Conservation (phyloP, 371 early-diverging fungal species). For the Haplosporangium sp. region DNA sequence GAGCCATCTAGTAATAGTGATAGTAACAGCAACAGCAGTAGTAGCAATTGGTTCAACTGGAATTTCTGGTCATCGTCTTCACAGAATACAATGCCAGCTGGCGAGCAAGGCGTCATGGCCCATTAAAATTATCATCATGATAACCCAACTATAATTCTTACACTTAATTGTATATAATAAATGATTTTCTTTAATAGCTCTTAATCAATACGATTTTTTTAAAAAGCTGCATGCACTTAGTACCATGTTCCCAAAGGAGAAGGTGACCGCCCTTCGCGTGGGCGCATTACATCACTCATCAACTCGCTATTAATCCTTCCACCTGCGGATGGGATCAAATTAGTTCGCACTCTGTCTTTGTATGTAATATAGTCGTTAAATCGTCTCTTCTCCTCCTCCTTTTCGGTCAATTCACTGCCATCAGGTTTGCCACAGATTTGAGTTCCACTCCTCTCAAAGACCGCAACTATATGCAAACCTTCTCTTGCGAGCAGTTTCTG, state of each 20-base stretch:
- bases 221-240: background rate
- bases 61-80: background rate
- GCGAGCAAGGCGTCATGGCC: slow-evolving; percentile 10
- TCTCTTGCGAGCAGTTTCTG: slow-evolving; percentile 6
- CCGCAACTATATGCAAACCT: slow-evolving; percentile 1
- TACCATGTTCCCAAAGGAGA: slow-evolving; percentile 37
- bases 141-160: background rate
- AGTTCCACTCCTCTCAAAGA: background rate
- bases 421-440: background rate
- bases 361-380: background rate
- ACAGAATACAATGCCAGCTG: background rate
- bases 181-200: too few species aligned
- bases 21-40: background rate
- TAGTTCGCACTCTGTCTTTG: background rate
- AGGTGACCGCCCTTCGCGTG: slow-evolving; percentile 32
- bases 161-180: background rate
- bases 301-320: slow-evolving; percentile 18
- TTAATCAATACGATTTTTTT: too few species aligned
- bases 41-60: slow-evolving; percentile 4
- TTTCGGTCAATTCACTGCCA: background rate
- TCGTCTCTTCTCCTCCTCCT: background rate
- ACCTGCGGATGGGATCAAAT: background rate
- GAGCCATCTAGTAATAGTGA: too few species aligned
- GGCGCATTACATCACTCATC: slow-evolving; percentile 35
- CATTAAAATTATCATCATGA: slow-evolving; percentile 4